phyloP scores from a whole-genome alignment of 306 rosid genomes.

The Rosa rugosa region DNA sequence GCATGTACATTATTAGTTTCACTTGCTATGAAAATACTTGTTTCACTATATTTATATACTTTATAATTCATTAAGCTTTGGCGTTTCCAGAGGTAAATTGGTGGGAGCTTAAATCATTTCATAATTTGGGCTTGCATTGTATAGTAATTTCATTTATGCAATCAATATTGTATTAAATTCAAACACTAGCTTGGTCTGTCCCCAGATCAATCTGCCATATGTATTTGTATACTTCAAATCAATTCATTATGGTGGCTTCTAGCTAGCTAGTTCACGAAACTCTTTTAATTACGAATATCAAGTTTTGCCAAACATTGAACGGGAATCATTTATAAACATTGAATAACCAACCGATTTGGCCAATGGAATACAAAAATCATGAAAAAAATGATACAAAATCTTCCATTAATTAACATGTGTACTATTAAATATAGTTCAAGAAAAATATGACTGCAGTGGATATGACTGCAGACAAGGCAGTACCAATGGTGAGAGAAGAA shows the following conservation, averaged over 20 bases:
- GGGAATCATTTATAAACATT: background rate
- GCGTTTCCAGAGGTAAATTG: no score
- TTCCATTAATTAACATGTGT: background rate
- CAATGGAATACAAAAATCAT: background rate
- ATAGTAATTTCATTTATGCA: no score
- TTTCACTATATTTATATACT: no score
- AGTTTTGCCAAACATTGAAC: background rate
- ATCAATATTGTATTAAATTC: background rate
- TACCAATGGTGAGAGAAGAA: conserved; percentile 4
- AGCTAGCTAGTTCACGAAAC: background rate
- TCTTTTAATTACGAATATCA: background rate
- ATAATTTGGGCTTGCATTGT: no score
- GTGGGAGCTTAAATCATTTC: no score
- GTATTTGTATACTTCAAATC: background rate
- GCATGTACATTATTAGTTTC: no score
- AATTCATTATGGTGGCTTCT: background rate
- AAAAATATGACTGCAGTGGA: conserved; percentile 8
- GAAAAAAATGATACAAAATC: background rate
- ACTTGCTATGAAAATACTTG: no score
- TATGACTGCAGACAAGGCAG: conserved; percentile 20
- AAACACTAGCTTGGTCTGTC: background rate
- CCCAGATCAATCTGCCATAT: background rate
- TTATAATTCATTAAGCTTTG: no score
- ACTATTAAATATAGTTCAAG: background rate
- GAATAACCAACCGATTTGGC: background rate